Evolutionary conservation across 2,329 filamentous ascomycete species (phyloP).

Genomic region (Aureobasidium mangrovei): DNA sequence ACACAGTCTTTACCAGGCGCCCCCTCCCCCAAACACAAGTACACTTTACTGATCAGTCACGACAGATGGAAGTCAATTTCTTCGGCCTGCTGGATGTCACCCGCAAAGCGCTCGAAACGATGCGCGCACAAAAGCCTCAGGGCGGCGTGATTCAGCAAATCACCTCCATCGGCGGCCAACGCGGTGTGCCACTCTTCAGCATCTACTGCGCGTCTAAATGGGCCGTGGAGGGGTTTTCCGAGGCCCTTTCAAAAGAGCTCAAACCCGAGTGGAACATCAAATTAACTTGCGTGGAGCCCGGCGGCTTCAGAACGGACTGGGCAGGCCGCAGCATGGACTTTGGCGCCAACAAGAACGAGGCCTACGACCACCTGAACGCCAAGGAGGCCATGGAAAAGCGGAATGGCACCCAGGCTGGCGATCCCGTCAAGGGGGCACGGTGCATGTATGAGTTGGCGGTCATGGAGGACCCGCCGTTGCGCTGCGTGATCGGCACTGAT

Average conservation of each 20-base stretch:
- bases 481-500: constrained; percentile 47
- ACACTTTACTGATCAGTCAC: neutral
- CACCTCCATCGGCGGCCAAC: constrained; percentile 44
- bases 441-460: constrained; percentile 48
- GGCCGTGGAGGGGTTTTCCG: constrained; percentile 42
- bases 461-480: constrained; percentile 44
- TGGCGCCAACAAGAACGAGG: constrained; percentile 35
- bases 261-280: constrained; percentile 42
- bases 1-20: neutral
- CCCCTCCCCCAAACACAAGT: neutral
- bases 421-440: constrained; percentile 39
- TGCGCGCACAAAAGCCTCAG: constrained; percentile 37
- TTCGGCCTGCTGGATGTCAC: constrained; percentile 50
- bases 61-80: constrained; percentile 52
- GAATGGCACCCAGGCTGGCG: constrained; percentile 40
- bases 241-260: constrained; percentile 33
- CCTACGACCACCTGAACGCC: constrained; percentile 42
- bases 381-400: constrained; percentile 32
- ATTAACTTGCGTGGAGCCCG: constrained; percentile 37
- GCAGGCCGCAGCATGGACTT: constrained; percentile 40
- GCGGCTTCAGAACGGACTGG: constrained; percentile 41
- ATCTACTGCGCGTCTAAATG: constrained; percentile 38
- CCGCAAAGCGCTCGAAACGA: constrained; percentile 34
- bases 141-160: constrained; percentile 49
- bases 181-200: constrained; percentile 33